Evolutionary conservation across 371 early-diverging fungal species (phyloP).

Genomic region (Mortierella sp.): DNA sequence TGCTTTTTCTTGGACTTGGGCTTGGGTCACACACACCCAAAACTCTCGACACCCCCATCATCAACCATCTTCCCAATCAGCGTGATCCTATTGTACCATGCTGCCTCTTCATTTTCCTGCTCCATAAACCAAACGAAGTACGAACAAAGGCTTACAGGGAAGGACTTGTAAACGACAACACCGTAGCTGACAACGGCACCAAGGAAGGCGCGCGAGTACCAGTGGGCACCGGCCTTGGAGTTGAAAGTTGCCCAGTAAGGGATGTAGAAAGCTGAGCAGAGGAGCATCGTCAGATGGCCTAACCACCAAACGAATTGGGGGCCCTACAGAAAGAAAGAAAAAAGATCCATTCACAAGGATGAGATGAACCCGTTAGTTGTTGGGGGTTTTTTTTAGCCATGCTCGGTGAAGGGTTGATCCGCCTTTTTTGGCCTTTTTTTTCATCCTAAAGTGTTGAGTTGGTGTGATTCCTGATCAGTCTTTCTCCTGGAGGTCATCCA

Average conservation of each 20-base stretch:
- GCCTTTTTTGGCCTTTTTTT: neutral
- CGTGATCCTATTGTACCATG: neutral
- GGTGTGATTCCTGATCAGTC: neutral
- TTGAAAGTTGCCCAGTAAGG: constrained; percentile 55
- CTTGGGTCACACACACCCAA: constrained; percentile 3
- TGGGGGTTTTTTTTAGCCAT: neutral
- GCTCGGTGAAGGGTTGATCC: neutral
- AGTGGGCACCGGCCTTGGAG: constrained; percentile 46
- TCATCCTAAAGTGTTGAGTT: neutral
- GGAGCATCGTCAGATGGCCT: constrained; percentile 49
- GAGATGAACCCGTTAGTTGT: neutral
- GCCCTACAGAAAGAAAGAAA: constrained; percentile 59
- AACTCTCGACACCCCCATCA: neutral
- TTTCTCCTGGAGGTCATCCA: neutral
- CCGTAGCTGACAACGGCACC: constrained; percentile 84
- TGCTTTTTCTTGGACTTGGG: neutral
- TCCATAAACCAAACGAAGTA: neutral
- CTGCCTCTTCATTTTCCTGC: neutral
- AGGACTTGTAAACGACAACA: constrained; percentile 90
- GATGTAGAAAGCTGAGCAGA: constrained; percentile 44
- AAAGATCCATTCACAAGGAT: constrained; percentile 12
- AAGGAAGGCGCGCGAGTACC: constrained; percentile 53
- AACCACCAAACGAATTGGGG: constrained; percentile 73
- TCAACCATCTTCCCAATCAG: neutral
- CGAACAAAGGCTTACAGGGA: constrained; percentile 74